These are phyloP conservation scores for Niebla homalea DNA, from an alignment of 495 filamentous ascomycete genomes.

Conservation along the genomic window DNA sequence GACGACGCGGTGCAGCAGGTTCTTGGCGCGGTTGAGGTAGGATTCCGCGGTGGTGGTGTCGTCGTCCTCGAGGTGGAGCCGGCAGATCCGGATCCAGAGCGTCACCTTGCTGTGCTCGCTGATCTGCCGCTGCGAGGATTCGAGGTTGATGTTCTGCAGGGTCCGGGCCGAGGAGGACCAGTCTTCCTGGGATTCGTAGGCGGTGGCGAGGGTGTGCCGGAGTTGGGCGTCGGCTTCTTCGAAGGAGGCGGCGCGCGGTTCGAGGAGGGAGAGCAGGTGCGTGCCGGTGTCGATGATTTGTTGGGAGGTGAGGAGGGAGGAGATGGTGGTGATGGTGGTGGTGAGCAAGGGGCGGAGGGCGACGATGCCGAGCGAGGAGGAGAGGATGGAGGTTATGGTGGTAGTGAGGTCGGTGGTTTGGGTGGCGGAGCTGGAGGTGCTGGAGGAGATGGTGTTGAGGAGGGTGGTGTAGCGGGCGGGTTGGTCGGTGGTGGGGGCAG, in stretches of 20 bases:
- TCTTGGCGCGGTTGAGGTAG: slow-evolving; percentile 86
- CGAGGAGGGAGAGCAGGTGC: slow-evolving; percentile 51
- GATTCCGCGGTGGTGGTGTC: slow-evolving; percentile 73
- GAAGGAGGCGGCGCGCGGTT: slow-evolving; percentile 54
- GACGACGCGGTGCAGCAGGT: slow-evolving; percentile 65
- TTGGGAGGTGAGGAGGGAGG: slow-evolving; percentile 39
- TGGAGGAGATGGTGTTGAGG: slow-evolving; percentile 47
- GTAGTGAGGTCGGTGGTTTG: slow-evolving; percentile 51
- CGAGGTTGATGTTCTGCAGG: slow-evolving; percentile 73
- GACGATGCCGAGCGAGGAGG: slow-evolving; percentile 59
- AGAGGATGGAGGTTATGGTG: slow-evolving; percentile 55
- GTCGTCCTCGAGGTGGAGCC: slow-evolving; percentile 88
- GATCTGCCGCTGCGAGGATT: slow-evolving; percentile 73
- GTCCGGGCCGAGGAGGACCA: slow-evolving; percentile 62
- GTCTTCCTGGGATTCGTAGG: slow-evolving; percentile 72
- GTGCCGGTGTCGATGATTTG: slow-evolving; percentile 57
- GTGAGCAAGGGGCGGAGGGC: slow-evolving; percentile 57
- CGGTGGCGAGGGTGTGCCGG: slow-evolving; percentile 67
- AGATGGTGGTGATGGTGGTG: slow-evolving; percentile 48
- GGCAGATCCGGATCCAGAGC: slow-evolving; percentile 87
- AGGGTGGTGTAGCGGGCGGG: slow-evolving; percentile 51
- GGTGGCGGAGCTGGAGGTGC: slow-evolving; percentile 38
- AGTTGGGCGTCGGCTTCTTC: slow-evolving; percentile 75
- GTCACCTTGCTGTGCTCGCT: slow-evolving; percentile 61
- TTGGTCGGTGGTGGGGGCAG: slow-evolving; percentile 38